Evolutionary conservation across 2,329 filamentous ascomycete genomes (phyloP).

Genomic region (Kalmusia sp.): DNA sequence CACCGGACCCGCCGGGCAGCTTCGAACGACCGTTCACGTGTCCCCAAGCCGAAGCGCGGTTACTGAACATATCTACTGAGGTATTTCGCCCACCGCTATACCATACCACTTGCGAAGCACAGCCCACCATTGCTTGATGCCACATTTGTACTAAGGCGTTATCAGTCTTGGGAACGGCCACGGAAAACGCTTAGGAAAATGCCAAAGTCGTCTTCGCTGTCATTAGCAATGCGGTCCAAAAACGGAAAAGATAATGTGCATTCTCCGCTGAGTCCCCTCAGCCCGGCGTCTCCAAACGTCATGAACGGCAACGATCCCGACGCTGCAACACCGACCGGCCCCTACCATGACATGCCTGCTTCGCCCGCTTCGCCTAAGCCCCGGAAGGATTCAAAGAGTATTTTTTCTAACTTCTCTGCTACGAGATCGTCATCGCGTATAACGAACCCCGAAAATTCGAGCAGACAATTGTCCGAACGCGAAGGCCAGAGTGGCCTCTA

Average conservation of each 20-base stretch:
- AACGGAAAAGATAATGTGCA: slow-evolving; percentile 32
- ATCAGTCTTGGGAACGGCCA: slow-evolving; percentile 30
- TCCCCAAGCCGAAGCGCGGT: slow-evolving; percentile 23
- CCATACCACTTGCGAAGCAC: slow-evolving; percentile 1
- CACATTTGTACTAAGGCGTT: slow-evolving; percentile 31
- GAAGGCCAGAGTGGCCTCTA: slow-evolving; percentile 41
- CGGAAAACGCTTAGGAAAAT: slow-evolving; percentile 44
- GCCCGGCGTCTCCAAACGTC: slow-evolving; percentile 39
- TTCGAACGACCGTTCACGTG: slow-evolving; percentile 15
- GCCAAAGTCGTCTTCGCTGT: slow-evolving; percentile 48
- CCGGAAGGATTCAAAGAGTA: slow-evolving; percentile 49
- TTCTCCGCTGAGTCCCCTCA: slow-evolving; percentile 42
- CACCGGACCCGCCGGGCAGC: slow-evolving; percentile 20
- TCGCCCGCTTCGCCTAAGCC: slow-evolving; percentile 44
- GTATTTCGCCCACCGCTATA: slow-evolving; percentile 29
- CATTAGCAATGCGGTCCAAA: slow-evolving; percentile 45
- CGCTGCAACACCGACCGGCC: slow-evolving; percentile 36
- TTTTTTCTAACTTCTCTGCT: slow-evolving; percentile 58
- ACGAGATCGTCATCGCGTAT: slow-evolving; percentile 55
- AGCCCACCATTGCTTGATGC: slow-evolving; percentile 12
- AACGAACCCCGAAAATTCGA: slow-evolving; percentile 43
- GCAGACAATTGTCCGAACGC: slow-evolving; percentile 42
- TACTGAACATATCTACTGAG: slow-evolving; percentile 27
- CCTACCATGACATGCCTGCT: slow-evolving; percentile 39
- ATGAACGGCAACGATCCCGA: slow-evolving; percentile 27